Conservation (phyloP, 192 early-diverging fungal species). For the Neocallimastix lanati region DNA sequence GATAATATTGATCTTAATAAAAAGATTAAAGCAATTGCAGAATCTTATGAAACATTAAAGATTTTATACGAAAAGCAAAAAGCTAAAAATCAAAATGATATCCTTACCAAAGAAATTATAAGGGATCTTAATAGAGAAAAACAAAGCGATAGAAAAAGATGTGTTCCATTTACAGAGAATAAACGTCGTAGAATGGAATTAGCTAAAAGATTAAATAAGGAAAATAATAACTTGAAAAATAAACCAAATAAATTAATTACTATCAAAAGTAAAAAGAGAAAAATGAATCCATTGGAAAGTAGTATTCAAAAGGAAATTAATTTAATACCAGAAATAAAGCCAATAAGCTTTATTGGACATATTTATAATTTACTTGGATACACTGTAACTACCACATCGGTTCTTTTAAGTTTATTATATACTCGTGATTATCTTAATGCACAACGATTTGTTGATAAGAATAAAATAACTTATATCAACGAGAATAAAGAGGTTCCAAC, state of each 20-base stretch:
- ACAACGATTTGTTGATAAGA: background rate
- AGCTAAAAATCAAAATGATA: background rate
- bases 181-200: background rate
- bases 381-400: background rate
- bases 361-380: background rate
- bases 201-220: background rate
- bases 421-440: background rate
- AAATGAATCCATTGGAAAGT: background rate
- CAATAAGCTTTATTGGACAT: background rate
- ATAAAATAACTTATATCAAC: background rate
- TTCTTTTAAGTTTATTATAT: background rate
- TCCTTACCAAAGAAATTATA: background rate
- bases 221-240: background rate
- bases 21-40: background rate
- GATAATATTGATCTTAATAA: background rate
- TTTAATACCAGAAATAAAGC: background rate
- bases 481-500: background rate
- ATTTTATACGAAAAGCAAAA: background rate
- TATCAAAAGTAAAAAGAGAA: background rate
- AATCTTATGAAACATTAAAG: background rate
- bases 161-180: background rate
- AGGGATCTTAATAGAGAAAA: background rate
- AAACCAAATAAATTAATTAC: background rate
- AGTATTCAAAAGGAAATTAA: background rate
- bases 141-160: background rate